These are phyloP conservation scores for Arthrobotrys megalospora DNA, from an alignment of 2,329 filamentous ascomycete species.

Conservation along the genomic window DNA sequence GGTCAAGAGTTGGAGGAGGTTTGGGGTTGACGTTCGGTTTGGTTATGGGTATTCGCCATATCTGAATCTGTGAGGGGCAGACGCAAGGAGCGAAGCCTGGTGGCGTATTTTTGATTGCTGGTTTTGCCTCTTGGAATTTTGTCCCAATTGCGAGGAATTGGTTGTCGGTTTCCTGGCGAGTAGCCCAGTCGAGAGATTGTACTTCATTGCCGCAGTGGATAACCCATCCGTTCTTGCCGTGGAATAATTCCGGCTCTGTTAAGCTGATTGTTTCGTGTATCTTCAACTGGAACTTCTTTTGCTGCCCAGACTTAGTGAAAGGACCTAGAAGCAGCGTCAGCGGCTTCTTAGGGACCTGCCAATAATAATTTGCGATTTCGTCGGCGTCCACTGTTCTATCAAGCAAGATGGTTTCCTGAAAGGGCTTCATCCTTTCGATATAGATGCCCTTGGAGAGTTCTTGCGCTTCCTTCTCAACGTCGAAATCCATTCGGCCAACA, in stretches of 20 bases:
- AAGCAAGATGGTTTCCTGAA: slow-evolving; percentile 23
- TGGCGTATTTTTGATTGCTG: slow-evolving; percentile 60
- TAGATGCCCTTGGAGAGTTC: slow-evolving; percentile 44
- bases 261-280: slow-evolving; percentile 51
- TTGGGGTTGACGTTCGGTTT: slow-evolving; percentile 64
- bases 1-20: slow-evolving; percentile 68
- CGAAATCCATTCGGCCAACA: slow-evolving; percentile 38
- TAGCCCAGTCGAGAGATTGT: slow-evolving; percentile 55
- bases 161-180: slow-evolving; percentile 26
- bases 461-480: slow-evolving; percentile 42
- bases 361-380: slow-evolving; percentile 50
- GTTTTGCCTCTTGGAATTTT: slow-evolving; percentile 56
- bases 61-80: slow-evolving; percentile 69
- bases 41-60: slow-evolving; percentile 69
- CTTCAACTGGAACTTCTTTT: slow-evolving; percentile 53
- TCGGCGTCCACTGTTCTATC: slow-evolving; percentile 31
- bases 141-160: slow-evolving; percentile 63
- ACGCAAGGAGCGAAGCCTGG: slow-evolving; percentile 69
- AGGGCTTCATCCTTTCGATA: slow-evolving; percentile 15
- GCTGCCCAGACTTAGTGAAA: slow-evolving; percentile 40
- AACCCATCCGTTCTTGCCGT: slow-evolving; percentile 55
- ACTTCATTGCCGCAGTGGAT: slow-evolving; percentile 54
- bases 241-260: slow-evolving; percentile 34
- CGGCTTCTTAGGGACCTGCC: slow-evolving; percentile 47
- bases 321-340: slow-evolving; percentile 39